Evolutionary conservation across 352 stramenopile genomes (phyloP).

Genomic region (Globisporangium sylvaticum): DNA sequence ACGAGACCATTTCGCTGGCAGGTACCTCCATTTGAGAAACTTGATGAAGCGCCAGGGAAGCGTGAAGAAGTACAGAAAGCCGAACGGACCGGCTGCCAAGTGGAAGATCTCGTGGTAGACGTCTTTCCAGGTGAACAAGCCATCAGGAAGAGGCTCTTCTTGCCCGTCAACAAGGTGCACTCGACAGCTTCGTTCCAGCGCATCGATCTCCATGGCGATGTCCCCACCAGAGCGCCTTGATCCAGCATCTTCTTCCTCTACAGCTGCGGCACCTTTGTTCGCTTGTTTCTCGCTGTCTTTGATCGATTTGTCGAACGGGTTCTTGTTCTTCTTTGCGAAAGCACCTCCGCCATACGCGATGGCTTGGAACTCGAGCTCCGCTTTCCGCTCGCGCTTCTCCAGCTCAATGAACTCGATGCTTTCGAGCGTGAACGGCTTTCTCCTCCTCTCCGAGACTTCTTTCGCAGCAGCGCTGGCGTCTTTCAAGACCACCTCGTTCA

Average conservation of each 20-base stretch:
- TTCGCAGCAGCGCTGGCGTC: constrained; percentile 78
- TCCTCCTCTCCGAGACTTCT: constrained; percentile 51
- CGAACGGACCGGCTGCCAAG: constrained; percentile 47
- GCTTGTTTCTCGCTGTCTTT: constrained; percentile 1
- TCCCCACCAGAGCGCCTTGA: constrained; percentile 40
- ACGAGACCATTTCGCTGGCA: constrained; percentile 22
- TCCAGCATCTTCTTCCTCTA: neutral
- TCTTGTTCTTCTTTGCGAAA: constrained; percentile 53
- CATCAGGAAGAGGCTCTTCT: constrained; percentile 37
- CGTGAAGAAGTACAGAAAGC: constrained; percentile 60
- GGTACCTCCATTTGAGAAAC: constrained; percentile 54
- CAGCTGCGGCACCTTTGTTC: neutral
- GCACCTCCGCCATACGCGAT: constrained; percentile 65
- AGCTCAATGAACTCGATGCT: constrained; percentile 75
- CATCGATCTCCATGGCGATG: constrained; percentile 65
- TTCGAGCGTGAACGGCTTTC: constrained; percentile 72
- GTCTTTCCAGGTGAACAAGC: constrained; percentile 39
- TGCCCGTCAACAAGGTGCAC: constrained; percentile 30
- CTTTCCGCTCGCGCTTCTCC: constrained; percentile 63
- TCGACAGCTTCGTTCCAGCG: constrained; percentile 50
- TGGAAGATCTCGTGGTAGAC: constrained; percentile 42
- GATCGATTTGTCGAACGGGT: constrained; percentile 9
- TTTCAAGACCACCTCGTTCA: constrained; percentile 87
- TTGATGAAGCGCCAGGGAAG: constrained; percentile 37
- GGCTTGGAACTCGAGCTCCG: constrained; percentile 79